phyloP scores from a whole-genome alignment of 768 basidiomycete genomes.

The Pulveroboletus frians region DNA sequence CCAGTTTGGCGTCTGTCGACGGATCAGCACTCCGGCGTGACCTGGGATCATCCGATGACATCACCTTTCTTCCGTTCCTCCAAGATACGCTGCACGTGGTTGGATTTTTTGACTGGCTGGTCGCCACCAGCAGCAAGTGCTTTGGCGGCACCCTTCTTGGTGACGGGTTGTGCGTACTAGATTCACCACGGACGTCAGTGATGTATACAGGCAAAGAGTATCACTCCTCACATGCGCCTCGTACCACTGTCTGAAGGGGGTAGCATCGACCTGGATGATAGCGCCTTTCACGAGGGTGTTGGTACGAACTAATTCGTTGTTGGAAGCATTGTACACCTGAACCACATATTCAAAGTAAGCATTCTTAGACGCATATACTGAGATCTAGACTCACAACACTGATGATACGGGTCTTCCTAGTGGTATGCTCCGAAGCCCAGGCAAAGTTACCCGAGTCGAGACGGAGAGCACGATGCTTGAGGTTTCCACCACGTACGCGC shows the following conservation, averaged over 20 bases:
- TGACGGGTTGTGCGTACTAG: conserved; percentile 92
- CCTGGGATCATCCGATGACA: conserved; percentile 13
- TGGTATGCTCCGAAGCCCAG: conserved; percentile 93
- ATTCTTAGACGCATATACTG: neutral
- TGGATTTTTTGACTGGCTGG: conserved; percentile 76
- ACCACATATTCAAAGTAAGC: conserved; percentile 4
- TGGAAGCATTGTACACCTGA: conserved; percentile 97
- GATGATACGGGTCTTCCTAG: conserved; percentile 94
- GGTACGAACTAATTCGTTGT: conserved; percentile 99
- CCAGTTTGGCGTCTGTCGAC: conserved; percentile 77
- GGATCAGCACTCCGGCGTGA: conserved; percentile 15
- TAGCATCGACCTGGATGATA: conserved; percentile 96
- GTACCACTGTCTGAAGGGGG: conserved; percentile 99
- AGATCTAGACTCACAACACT: conserved; percentile 67
- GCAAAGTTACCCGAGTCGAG: conserved; percentile 97
- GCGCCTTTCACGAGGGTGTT: conserved; percentile 98
- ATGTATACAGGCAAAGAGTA: neutral
- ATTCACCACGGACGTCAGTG: conserved; percentile 4
- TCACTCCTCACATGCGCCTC: conserved; percentile 81
- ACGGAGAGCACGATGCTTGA: conserved; percentile 94
- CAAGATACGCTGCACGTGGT: conserved; percentile 82
- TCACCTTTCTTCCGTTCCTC: conserved; percentile 89
- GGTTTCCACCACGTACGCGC: conserved; percentile 91
- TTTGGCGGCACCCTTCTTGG: conserved; percentile 74
- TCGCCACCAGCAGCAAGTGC: conserved; percentile 40